Percentiles rank a stretch among this genome's conserved stretches.
Conservation (phyloP, 2,329 filamentous ascomycete species). For the Epichloe scottii region DNA sequence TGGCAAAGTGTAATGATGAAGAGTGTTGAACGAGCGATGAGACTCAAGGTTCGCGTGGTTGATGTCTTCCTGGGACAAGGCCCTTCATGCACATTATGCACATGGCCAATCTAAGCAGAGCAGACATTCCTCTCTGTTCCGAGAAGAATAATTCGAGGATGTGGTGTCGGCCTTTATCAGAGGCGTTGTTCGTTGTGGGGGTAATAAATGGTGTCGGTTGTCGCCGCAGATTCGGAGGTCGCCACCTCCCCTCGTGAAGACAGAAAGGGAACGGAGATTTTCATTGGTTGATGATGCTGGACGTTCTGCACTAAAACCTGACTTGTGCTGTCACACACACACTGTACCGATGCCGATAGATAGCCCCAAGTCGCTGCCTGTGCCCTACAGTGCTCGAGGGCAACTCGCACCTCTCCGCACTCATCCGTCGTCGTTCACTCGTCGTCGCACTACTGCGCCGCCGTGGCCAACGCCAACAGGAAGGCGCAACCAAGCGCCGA, state of each 20-base stretch:
- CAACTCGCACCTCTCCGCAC: constrained; percentile 3
- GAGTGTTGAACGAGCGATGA: background rate
- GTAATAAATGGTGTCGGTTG: constrained; percentile 1
- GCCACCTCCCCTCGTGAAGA: constrained; percentile 16
- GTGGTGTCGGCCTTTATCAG: background rate
- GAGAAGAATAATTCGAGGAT: background rate
- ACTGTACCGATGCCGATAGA: no score
- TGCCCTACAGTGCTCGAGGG: background rate
- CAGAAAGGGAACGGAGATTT: background rate
- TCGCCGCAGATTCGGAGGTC: constrained; percentile 17
- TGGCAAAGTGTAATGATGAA: background rate
- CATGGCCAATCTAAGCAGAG: background rate
- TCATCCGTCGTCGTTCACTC: background rate
- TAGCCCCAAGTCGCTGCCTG: no score
- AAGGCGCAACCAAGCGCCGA: background rate
- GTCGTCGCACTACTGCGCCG: background rate
- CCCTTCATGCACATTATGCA: background rate
- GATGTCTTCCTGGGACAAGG: background rate
- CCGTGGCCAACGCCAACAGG: background rate
- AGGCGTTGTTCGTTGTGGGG: background rate
- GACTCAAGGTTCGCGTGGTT: background rate
- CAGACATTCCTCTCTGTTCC: background rate
- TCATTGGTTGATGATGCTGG: background rate
- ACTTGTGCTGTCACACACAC: no score
- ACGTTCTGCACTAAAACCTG: background rate